Base-by-base conservation (phyloP, 306 rosid genomes). In the Cucurbita maxima region DNA sequence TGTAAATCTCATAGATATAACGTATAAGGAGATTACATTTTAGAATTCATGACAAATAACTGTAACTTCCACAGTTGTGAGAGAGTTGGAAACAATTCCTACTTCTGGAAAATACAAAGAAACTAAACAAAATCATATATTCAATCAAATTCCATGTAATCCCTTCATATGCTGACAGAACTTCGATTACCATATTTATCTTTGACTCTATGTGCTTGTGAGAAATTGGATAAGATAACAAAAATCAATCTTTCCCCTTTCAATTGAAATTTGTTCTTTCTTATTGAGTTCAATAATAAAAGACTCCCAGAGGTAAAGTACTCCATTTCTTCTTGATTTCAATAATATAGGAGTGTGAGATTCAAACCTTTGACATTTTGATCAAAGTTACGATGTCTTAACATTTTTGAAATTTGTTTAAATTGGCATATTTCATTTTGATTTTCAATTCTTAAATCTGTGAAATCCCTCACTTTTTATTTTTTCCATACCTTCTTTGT, bases 1-100 rank as follows among this genome's bases (percentile, higher is more conserved):
- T 87, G 75, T 20, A 74, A 74, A 73, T 51, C 18, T 55, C 55
- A 58, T 20, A 50, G 22, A 30, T 50, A 22, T 50, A 50, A 50
- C 54, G 14, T 50, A 50, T 25, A 50, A 70, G 25, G 45, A 68
- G 10, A 68, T 44, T 7, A 14, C 20, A 68, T 50, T 50, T 30
- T 70, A 30, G 74, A 70, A 15, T 34, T 8, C 25, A 70, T 25
- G 53, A 9, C 43, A 25, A 68, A 47, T 44, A 48, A 47, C 48
- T 45, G 43, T 25, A 22, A 67, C 19, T 43, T 67, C 16, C 40
- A 44, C 56, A 44, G 72, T 66, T 44, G 56, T 45, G 73, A 3
- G 19, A 47, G 71, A 64, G 73, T 13, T 11, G 44, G 71, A 47
- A 68, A 68, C n/a, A 47, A 20, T 45, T 19, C 73, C 18, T 22